A percentile compares a stretch with the other conserved stretches of the same genome.
These are phyloP conservation scores for Remersonia thermophila DNA, from an alignment of 2,329 filamentous ascomycete genomes.

Conservation along the genomic window DNA sequence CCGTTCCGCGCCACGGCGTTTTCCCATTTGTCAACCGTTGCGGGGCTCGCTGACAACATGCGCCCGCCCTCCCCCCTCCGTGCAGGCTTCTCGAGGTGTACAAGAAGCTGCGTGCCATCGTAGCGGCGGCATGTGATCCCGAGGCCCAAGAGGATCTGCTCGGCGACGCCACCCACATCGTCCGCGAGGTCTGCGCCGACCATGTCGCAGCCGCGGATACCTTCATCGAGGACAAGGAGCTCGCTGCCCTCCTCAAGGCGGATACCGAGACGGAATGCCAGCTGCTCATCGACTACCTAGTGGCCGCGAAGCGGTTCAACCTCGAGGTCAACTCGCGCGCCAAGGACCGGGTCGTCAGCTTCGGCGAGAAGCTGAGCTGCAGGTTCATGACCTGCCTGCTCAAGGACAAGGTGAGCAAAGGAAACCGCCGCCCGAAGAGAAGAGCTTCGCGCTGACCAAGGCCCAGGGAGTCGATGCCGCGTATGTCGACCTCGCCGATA, in stretches of 20 bases:
- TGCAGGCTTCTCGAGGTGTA: conserved; percentile 47
- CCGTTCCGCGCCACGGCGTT: background rate
- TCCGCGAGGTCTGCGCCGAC: conserved; percentile 70
- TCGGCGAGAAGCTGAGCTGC: conserved; percentile 92
- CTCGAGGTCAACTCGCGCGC: conserved; percentile 66
- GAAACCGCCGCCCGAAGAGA: background rate
- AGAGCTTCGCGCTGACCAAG: conserved; percentile 17
- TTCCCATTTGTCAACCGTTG: conserved; percentile 12
- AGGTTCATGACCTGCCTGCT: conserved; percentile 78
- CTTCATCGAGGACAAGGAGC: conserved; percentile 43
- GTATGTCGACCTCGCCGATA: conserved; percentile 79
- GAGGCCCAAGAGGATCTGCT: conserved; percentile 41
- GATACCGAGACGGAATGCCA: conserved; percentile 70
- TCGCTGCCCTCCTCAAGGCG: conserved; percentile 46
- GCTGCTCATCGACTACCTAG: conserved; percentile 62
- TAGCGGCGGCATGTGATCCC: conserved; percentile 39
- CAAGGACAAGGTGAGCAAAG: conserved; percentile 48
- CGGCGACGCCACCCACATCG: conserved; percentile 57
- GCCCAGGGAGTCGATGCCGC: conserved; percentile 63
- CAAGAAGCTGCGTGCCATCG: conserved; percentile 42
- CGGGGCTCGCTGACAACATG: conserved; percentile 12
- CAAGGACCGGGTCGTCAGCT: conserved; percentile 82
- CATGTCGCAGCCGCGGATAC: conserved; percentile 61
- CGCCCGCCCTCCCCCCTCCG: too few species aligned
- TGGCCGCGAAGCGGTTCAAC: conserved; percentile 52